Base-by-base conservation (phyloP, 352 stramenopile species). In the Phytophthora sojae region DNA sequence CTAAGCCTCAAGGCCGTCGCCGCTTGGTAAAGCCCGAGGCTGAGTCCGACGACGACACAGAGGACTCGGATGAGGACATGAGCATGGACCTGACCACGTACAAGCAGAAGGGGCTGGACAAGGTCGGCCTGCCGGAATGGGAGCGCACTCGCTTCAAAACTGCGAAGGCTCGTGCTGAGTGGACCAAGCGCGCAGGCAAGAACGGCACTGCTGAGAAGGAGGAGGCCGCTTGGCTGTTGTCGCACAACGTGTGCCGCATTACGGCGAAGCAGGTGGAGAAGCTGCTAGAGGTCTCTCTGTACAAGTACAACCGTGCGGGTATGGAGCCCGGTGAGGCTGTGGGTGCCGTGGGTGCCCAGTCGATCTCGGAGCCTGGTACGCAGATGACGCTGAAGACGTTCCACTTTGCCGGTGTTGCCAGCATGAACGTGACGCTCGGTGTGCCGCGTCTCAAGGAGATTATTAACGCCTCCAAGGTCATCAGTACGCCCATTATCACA, bases 401-500 rank as follows among this genome's bases (percentile, higher is more conserved):
- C 76, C 98, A 99, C 84, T 99, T 99, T 88, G 98, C 97, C 42
- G 98, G 98, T 77, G 98, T 99, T 52, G 98, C 97, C 25, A 99
- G 94, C 61, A 99, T 99, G 98, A 99, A 99, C 84, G 98, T 99
- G 44, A 99, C 98, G 26, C 90, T 99, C 6, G 98, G 98, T 85
- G 98, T 99, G 44, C 98, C 98, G n/a, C 96, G 98, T 52, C 83
- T 99, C 25, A 99, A 99, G 80, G 95, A 98, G 68, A 98, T 99
- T 65, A 98, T 99, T 71, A 98, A 98, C 69, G 96, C 94, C 1
- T 97, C 94, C 12, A 99, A 99, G 77, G 85, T 92, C 12, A 99
- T 99, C 69, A 99, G 95, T 52, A 99, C 98, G 35, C 98, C 98
- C 32, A 99, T 99, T 76, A 99, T 99, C 79, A 99, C 98, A 44